Evolutionary conservation across 1,284 basidiomycete species (phyloP), one percentile per base, ranked within the genome.

Genomic region (Agaricales sp.): DNA sequence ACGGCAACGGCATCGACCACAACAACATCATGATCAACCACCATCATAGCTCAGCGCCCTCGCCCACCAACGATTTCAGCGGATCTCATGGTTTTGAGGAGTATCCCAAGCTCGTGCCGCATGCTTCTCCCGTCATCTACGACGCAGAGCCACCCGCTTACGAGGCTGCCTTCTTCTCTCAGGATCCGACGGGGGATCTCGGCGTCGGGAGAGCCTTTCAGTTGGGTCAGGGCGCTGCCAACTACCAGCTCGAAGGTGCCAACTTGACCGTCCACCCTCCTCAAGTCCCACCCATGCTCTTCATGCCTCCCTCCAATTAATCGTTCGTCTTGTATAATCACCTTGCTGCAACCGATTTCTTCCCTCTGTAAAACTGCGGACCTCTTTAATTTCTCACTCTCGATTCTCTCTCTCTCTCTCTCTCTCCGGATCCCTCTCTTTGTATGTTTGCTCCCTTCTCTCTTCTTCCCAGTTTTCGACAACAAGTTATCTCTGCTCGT

Each of bases 391-490:
- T 6, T 30, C 26, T 6, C 6, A 30, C 26, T 30, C 14, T 30
- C 6, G 26, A 30, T 14, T 30, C 26, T 14, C 26, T 30, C 26
- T 30, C 26, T 30, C 26, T 6, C 26, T 6, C 26, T 43, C 37
- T 50, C 49, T 26, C 23, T 50, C 43, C 26, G 25, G 43, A n/a
- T 51, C 41, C 50, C 25, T 52, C 24, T 51, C 50, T 49, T 50
- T 37, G 49, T 53, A 30, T 14, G 14, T 30, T 30, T 14, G 26
- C 14, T 51, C 43, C 43, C 53, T 57, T 18, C 58, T 52, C 48
- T 13, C 59, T 53, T 43, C 30, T 48, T 46, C 44, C 50, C 46
- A 38, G 30, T 53, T 48, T 39, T 22, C 51, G n/a, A n/a, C n/a
- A n/a, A n/a, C n/a, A n/a, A n/a, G n/a, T n/a, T n/a, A n/a, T n/a